Evolutionary conservation across 768 basidiomycete species (phyloP).

Genomic region (Amanita exitialis): DNA sequence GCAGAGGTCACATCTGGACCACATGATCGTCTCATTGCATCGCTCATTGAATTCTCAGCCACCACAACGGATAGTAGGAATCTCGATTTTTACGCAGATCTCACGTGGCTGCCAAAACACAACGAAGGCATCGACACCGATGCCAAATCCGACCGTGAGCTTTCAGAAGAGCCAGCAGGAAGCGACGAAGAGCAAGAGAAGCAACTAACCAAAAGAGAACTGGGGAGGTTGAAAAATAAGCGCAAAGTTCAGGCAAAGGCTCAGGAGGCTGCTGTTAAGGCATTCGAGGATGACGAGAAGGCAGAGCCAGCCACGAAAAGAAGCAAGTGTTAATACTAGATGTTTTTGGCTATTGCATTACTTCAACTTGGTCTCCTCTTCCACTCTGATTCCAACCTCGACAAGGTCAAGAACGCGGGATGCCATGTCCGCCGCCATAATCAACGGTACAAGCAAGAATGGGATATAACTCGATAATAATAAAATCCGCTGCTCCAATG

Average conservation of each 20-base stretch:
- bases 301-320: not conserved
- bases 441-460: slow-evolving; percentile 61
- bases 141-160: slow-evolving; percentile 1
- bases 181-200: slow-evolving; percentile 12
- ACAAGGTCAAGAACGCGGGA: slow-evolving; percentile 25
- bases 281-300: not conserved
- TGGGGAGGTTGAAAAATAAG: slow-evolving; percentile 42
- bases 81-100: slow-evolving; percentile 51
- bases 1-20: slow-evolving; percentile 14
- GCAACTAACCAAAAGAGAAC: slow-evolving; percentile 32
- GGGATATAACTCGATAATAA: slow-evolving; percentile 67
- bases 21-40: slow-evolving; percentile 22
- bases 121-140: slow-evolving; percentile 19
- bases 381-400: slow-evolving; percentile 15
- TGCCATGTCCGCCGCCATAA: slow-evolving; percentile 70
- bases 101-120: slow-evolving; percentile 53
- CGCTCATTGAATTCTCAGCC: slow-evolving; percentile 31
- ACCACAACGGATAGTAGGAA: slow-evolving; percentile 34
- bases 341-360: slow-evolving; percentile 9
- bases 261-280: slow-evolving; percentile 10
- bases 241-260: slow-evolving; percentile 28
- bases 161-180: slow-evolving; percentile 6
- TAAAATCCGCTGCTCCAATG: slow-evolving; percentile 38
- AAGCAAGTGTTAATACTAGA: not conserved
- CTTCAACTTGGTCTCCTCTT: slow-evolving; percentile 20